Evolutionary conservation across 2,329 filamentous ascomycete species (phyloP).

Genomic region (Colletotrichum cuscutae): DNA sequence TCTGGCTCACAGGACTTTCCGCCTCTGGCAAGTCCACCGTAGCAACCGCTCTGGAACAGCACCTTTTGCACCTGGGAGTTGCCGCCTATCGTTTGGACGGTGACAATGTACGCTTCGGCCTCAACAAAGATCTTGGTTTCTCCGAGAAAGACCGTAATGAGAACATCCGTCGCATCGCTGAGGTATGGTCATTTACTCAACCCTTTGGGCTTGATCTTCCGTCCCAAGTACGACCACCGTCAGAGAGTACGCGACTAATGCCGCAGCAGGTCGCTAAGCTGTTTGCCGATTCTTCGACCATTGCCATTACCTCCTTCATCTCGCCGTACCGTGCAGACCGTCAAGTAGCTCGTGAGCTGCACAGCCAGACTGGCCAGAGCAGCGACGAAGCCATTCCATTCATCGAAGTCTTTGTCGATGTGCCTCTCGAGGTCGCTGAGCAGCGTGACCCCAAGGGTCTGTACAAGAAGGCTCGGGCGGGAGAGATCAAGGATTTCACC

Average conservation of each 20-base stretch:
- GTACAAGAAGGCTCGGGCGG: constrained; percentile 95
- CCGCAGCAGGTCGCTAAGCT: constrained; percentile 82
- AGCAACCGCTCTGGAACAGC: constrained; percentile 95
- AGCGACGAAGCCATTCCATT: constrained; percentile 82
- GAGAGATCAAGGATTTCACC: constrained; percentile 97
- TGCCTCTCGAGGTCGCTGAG: constrained; percentile 92
- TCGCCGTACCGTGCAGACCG: constrained; percentile 92
- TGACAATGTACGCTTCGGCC: constrained; percentile 97
- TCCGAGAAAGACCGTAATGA: constrained; percentile 93
- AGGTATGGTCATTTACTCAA: constrained; percentile 56
- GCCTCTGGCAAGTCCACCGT: constrained; percentile 98
- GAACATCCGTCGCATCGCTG: constrained; percentile 96
- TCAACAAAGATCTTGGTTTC: constrained; percentile 98
- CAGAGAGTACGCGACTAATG: not conserved
- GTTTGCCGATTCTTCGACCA: constrained; percentile 88
- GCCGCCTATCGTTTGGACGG: constrained; percentile 94
- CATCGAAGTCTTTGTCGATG: constrained; percentile 93
- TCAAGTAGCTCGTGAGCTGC: constrained; percentile 81
- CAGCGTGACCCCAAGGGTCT: constrained; percentile 96
- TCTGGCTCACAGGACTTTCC: constrained; percentile 98
- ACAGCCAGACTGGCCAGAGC: constrained; percentile 67
- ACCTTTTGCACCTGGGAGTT: constrained; percentile 86
- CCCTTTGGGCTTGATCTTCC: not conserved
- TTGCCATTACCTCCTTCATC: constrained; percentile 97
- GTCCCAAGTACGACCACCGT: not conserved